Base-by-base conservation (phyloP, 768 basidiomycete species). In the Gloeopeniophorella convolvens region DNA sequence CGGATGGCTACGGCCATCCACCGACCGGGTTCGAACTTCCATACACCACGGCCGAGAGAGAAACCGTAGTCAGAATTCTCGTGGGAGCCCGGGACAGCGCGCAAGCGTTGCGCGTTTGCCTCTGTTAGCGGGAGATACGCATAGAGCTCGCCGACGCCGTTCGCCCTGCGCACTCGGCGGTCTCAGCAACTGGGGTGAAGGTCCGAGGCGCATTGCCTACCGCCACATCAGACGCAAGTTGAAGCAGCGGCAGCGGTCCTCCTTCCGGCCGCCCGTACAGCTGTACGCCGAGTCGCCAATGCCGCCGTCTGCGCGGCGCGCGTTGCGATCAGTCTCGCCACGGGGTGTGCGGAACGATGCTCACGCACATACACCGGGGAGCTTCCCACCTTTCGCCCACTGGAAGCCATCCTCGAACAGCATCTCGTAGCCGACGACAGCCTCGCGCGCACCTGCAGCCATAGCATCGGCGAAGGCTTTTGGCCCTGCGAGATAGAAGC, bases 151-250 rank as follows among this genome's bases (percentile, higher is more conserved):
- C 79, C 83, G 12, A 59, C 60, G 3, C 76, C 77, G 18, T 76
- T 64, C 1, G 72, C 64, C 54, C 83, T 82, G 44, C 18, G 10
- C 41, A 13, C 10, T 31, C 3, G 26, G 20, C 21, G 20, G 21
- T 3, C 16, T 12, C 2, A n/a, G 44, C 8, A n/a, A 23, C 16
- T 9, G n/a, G n/a, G 4, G 4, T 2, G 13, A 0, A n/a, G n/a
- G n/a, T n/a, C n/a, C n/a, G n/a, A n/a, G n/a, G n/a, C n/a, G n/a
- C n/a, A n/a, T n/a, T n/a, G 54, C 69, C 13, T 50, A 80, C 80
- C 83, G 73, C 84, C 85, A 89, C 87, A 89, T 89, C 12, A 81
- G 70, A 6, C 86, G 70, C 2, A 85, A 60, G 59, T 80, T 69
- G 63, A 89, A 88, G 62, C 85, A 88, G 42, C 73, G 71, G 61